Evolutionary conservation across 768 basidiomycete genomes (phyloP), one percentile per base, ranked within the genome.

Genomic region (Leccinum rimulosum): DNA sequence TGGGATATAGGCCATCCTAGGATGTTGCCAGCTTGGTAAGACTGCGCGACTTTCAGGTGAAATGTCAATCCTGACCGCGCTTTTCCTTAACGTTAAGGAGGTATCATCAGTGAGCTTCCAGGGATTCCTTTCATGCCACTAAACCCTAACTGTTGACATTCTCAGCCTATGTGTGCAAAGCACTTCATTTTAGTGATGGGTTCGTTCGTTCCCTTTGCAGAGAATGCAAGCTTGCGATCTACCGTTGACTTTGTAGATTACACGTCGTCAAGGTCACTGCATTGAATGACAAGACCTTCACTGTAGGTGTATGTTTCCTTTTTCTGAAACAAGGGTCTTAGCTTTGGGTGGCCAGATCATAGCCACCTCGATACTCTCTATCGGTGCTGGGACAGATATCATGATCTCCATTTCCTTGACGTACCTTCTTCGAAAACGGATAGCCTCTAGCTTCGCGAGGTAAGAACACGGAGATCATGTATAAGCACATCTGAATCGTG

Each of bases 311-410:
- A 56, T 27, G 1, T 15, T 27, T 45, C 36, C 22, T n/a, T 38
- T 2, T 19, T 51, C 15, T 1, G 25, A 43, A 22, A 2, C 3
- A 35, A 50, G 6, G 9, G 8, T 1, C 58, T 56, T 22, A 56
- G 1, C 5, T 35, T 33, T 7, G 6, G n/a, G 43, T 19, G 53
- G 28, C 28, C 31, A 64, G 63, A n/a, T 0, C 17, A 1, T 51
- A 6, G 27, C 12, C 27, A 49, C 52, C 11, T 25, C 55, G 4
- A 15, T 3, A n/a, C 22, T 60, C 17, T n/a, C 50, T 11, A 17
- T 54, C 15, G 50, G 50, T 12, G 61, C 57, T 2, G 65, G 4
- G 3, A 47, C 47, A 15, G 65, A 67, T 22, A 3, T 58, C n/a
- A 2, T 58, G 33, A 49, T 58, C 2, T 51, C 61, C 3, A 17